Evolutionary conservation across 2,329 filamentous ascomycete genomes (phyloP).

Genomic region (Alternaria panax): DNA sequence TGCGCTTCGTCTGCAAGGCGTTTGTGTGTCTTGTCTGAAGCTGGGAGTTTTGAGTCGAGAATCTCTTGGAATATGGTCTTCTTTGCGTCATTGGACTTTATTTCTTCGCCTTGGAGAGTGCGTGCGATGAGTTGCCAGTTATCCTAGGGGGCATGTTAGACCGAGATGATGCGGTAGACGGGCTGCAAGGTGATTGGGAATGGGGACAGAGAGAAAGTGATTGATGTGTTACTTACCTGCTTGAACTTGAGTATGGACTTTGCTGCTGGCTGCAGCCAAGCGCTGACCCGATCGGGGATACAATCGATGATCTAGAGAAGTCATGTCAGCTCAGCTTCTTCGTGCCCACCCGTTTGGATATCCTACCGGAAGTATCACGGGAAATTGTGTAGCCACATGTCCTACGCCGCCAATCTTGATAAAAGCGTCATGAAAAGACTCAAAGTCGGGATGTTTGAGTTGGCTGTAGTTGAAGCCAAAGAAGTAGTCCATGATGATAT

Average conservation of each 20-base stretch:
- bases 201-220: background rate
- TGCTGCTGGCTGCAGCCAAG: constrained; percentile 42
- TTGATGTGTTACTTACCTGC: constrained; percentile 26
- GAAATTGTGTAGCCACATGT: constrained; percentile 46
- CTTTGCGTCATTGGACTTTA: constrained; percentile 44
- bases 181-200: too few relatives aligned
- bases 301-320: constrained; percentile 41
- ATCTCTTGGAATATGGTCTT: constrained; percentile 48
- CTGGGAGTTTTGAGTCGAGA: constrained; percentile 38
- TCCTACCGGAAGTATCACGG: constrained; percentile 39
- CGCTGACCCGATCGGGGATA: constrained; percentile 40
- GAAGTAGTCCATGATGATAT: constrained; percentile 57
- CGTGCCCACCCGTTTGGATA: background rate
- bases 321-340: background rate
- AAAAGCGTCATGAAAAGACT: constrained; percentile 47
- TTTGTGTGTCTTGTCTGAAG: constrained; percentile 47
- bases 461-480: constrained; percentile 47
- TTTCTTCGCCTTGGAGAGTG: constrained; percentile 36
- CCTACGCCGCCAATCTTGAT: constrained; percentile 41
- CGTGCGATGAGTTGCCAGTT: constrained; percentile 35
- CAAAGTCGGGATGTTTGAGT: constrained; percentile 44
- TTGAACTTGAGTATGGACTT: constrained; percentile 43
- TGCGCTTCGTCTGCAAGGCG: constrained; percentile 51
- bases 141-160: constrained; percentile 22
- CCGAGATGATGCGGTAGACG: background rate